These are phyloP conservation scores for Monilinia laxa DNA, from an alignment of 2,329 filamentous ascomycete genomes.

Conservation along the genomic window DNA sequence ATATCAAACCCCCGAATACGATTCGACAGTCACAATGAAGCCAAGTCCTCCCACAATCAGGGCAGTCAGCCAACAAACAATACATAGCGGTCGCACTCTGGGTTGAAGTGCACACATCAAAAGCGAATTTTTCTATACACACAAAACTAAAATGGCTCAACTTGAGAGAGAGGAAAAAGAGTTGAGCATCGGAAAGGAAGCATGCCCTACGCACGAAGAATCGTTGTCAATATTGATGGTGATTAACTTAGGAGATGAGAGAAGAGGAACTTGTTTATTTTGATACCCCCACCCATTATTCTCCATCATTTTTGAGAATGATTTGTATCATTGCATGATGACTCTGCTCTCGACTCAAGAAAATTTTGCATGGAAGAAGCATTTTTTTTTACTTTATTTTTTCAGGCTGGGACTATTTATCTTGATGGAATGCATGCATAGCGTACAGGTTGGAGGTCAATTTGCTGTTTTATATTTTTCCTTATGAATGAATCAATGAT, in stretches of 20 bases:
- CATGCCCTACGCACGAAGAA: not conserved
- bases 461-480: constrained; percentile 10
- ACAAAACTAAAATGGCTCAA: not conserved
- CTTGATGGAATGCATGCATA: constrained; percentile 18
- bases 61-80: constrained; percentile 40
- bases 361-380: constrained; percentile 8
- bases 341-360: constrained; percentile 19
- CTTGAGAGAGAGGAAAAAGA: not conserved
- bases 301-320: constrained; percentile 21
- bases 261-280: constrained; percentile 23
- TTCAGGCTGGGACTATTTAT: constrained; percentile 8
- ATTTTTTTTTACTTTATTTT: constrained; percentile 17
- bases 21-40: constrained; percentile 35
- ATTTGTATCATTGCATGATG: constrained; percentile 22
- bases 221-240: not conserved
- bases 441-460: constrained; percentile 19
- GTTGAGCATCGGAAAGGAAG: not conserved
- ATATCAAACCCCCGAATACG: constrained; percentile 37
- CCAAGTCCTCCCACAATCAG: constrained; percentile 37
- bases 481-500: constrained; percentile 18
- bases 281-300: constrained; percentile 21
- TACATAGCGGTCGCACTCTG: constrained; percentile 40
- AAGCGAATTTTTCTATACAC: not conserved
- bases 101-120: constrained; percentile 32
- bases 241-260: constrained; percentile 8